Evolutionary conservation across 2,329 filamentous ascomycete species (phyloP).

Genomic region (Ceratocystis variospora): DNA sequence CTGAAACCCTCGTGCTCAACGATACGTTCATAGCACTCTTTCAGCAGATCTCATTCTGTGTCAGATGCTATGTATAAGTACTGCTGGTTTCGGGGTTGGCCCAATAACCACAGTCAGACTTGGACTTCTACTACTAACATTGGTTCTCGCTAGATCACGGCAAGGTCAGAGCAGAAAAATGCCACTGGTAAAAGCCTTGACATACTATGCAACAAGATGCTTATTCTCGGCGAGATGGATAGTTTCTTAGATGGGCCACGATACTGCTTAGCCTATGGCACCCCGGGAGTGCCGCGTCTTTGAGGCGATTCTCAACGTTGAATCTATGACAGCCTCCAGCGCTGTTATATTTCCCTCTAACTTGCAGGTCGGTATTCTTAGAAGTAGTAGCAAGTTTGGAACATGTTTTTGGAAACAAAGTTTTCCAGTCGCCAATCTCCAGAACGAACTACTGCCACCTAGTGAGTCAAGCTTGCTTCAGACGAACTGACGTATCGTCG

Average conservation of each 20-base stretch:
- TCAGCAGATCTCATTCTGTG: too few species aligned
- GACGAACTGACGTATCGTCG: too few species aligned
- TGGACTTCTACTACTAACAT: too few species aligned
- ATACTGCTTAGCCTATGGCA: conserved; percentile 23
- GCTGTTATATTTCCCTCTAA: conserved; percentile 20
- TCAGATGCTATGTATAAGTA: too few species aligned
- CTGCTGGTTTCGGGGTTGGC: too few species aligned
- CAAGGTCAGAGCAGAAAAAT: too few species aligned
- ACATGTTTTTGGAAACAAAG: background rate
- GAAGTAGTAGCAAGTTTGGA: background rate
- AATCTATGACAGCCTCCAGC: conserved; percentile 22
- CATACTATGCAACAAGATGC: too few species aligned
- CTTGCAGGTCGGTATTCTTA: background rate
- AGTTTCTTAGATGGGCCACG: conserved; percentile 21
- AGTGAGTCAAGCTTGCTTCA: too few species aligned
- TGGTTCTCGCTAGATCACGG: too few species aligned
- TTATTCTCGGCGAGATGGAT: conserved; percentile 10
- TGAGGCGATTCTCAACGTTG: conserved; percentile 23
- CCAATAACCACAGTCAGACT: too few species aligned
- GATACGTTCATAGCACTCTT: too few species aligned
- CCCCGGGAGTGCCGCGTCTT: conserved; percentile 23
- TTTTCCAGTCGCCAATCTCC: conserved; percentile 18
- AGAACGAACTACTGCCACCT: conserved; percentile 12
- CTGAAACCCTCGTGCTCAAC: too few species aligned
- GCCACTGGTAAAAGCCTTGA: background rate